phyloP scores from a whole-genome alignment of 768 basidiomycete species.

The Dentipellis fragilis region DNA sequence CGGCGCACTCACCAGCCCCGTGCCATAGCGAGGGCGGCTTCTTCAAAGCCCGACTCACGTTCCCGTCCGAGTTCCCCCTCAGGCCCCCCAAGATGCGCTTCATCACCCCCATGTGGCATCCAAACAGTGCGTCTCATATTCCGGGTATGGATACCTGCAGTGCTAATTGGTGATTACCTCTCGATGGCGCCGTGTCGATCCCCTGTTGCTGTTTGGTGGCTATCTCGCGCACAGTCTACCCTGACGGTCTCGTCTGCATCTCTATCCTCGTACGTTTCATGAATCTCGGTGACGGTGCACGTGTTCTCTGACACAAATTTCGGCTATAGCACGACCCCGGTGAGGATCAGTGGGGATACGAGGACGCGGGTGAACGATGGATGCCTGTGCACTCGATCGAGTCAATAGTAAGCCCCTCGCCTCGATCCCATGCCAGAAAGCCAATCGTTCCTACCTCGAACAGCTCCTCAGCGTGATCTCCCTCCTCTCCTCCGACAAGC shows the following conservation, averaged over 20 bases:
- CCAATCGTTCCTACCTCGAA: background rate
- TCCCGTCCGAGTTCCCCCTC: constrained; percentile 86
- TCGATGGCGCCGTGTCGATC: background rate
- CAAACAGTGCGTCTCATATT: constrained; percentile 63
- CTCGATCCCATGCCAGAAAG: background rate
- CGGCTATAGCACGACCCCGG: constrained; percentile 77
- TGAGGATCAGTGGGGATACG: constrained; percentile 94
- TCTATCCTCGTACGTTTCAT: constrained; percentile 69
- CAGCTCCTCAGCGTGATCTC: constrained; percentile 96
- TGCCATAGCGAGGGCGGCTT: constrained; percentile 85
- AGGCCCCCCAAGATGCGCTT: constrained; percentile 95
- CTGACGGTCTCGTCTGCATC: constrained; percentile 89
- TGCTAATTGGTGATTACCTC: background rate
- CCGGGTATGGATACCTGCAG: background rate
- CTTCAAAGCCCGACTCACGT: constrained; percentile 82
- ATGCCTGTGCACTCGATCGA: constrained; percentile 95
- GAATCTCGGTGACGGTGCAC: too few species aligned
- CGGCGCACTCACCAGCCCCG: constrained; percentile 9
- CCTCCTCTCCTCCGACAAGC: constrained; percentile 82
- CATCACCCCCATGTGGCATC: constrained; percentile 94
- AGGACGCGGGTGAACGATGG: constrained; percentile 96
- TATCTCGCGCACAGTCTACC: constrained; percentile 53
- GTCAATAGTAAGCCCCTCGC: constrained; percentile 62
- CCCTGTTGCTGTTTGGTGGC: too few species aligned
- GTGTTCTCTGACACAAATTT: background rate